Percentiles rank a stretch among this genome's conserved stretches.
Conservation (phyloP, 495 filamentous ascomycete genomes). For the Aspergillus sclerotioniger region DNA sequence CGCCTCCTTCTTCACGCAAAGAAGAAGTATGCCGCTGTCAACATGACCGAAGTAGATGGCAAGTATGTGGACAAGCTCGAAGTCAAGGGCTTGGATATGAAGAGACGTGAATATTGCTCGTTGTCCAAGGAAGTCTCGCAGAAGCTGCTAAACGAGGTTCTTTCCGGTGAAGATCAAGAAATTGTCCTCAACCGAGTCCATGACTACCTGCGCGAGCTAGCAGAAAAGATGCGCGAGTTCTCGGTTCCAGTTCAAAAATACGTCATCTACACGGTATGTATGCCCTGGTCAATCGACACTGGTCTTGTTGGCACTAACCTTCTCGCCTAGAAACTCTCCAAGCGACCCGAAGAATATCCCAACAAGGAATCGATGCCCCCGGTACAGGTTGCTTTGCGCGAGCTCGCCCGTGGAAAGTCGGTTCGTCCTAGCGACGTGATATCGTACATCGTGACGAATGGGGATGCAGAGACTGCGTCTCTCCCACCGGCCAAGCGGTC, state of each 20-base stretch:
- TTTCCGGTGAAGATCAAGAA: conserved; percentile 91
- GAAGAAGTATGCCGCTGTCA: conserved; percentile 99
- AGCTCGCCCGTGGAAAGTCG: conserved; percentile 80
- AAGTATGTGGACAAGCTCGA: conserved; percentile 93
- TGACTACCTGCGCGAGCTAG: conserved; percentile 81
- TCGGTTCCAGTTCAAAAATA: conserved; percentile 77
- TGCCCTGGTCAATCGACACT: conserved; percentile 10
- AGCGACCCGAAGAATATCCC: conserved; percentile 87
- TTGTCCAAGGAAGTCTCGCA: conserved; percentile 91
- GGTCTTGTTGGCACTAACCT: conserved; percentile 12
- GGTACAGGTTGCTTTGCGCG: conserved; percentile 88
- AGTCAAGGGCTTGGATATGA: conserved; percentile 98
- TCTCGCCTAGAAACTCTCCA: conserved; percentile 72
- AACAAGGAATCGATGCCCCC: conserved; percentile 95
- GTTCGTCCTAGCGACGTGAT: conserved; percentile 94
- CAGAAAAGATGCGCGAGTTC: conserved; percentile 77
- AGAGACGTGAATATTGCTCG: conserved; percentile 90
- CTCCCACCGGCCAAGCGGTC: conserved; percentile 82
- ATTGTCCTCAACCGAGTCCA: conserved; percentile 85
- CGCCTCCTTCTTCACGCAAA: conserved; percentile 92
- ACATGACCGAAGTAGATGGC: conserved; percentile 83
- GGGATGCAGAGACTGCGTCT: conserved; percentile 60
- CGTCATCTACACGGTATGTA: conserved; percentile 81
- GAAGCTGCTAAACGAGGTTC: conserved; percentile 78
- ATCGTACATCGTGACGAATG: conserved; percentile 86